Evolutionary conservation across 768 basidiomycete species (phyloP), one percentile per base, ranked within the genome.

Genomic region (Suillus fuscotomentosus): DNA sequence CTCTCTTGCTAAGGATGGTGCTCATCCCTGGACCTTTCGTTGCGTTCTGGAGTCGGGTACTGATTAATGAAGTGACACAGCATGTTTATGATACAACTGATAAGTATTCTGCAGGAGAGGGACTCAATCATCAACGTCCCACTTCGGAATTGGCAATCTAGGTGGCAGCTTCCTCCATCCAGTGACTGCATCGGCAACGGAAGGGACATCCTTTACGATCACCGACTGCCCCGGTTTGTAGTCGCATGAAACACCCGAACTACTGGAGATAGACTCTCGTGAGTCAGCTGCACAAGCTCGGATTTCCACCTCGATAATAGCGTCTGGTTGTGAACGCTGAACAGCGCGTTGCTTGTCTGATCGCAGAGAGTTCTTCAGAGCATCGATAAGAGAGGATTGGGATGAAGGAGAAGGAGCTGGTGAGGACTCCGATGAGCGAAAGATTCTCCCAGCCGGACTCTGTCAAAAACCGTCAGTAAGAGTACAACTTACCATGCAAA

Each of bases 61-160:
- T 3, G 5, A 13, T 22, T 22, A 6, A 47, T 14, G 13, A 48
- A 24, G 22, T 13, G n/a, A 50, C 24, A 50, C 48, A 24, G 6
- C 6, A 50, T 50, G 7, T 8, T 50, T 15, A 14, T 50, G 14
- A 22, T 48, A 14, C 7, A 50, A 50, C 3, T 7, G 22, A 50
- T 24, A 0, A 24, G 24, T 50, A 24, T 24, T 15, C 22, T 14
- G 48, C 48, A 50, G 22, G 43, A 45, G 20, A 9, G 13, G 3
- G 13, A 24, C 14, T 50, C 22, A 50, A 50, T 50, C 22, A 27
- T 59, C 15, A 10, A 64, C 11, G 27, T 73, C 73, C 74, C 74
- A 75, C 63, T 72, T 75, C 27, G 74, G 74, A 50, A 75, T 74
- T 14, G 74, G 75, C 11, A 45, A 68, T 10, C 75, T 72, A 60